Conservation (phyloP, 2,329 filamentous ascomycete species). For the Penicillium sp. region DNA sequence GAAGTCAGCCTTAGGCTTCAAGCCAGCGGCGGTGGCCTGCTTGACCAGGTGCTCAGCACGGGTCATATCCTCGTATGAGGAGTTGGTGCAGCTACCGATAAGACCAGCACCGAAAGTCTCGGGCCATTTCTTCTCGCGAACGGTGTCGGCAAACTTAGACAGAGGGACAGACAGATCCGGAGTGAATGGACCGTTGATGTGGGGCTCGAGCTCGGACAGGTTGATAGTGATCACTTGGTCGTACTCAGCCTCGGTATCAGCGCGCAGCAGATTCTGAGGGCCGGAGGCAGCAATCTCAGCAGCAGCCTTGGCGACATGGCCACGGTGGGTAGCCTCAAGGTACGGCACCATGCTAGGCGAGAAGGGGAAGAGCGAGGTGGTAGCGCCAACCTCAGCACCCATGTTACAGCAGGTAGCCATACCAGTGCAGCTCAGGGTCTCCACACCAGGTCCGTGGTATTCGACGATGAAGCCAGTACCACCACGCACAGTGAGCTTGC, state of each 20-base stretch:
- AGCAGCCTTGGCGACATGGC: slow-evolving; percentile 86
- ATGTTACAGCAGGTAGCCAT: slow-evolving; percentile 80
- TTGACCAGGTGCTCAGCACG: slow-evolving; percentile 87
- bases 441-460: slow-evolving; percentile 66
- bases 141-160: slow-evolving; percentile 93
- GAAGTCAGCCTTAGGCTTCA: slow-evolving; percentile 93
- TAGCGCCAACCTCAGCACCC: slow-evolving; percentile 68
- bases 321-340: slow-evolving; percentile 85
- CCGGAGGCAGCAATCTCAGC: slow-evolving; percentile 70
- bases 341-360: slow-evolving; percentile 98
- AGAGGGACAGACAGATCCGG: slow-evolving; percentile 97
- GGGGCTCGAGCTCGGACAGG: slow-evolving; percentile 89
- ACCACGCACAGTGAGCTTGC: slow-evolving; percentile 96
- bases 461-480: slow-evolving; percentile 80
- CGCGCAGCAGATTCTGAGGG: slow-evolving; percentile 64
- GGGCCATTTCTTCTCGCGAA: slow-evolving; percentile 93
- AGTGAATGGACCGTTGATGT: slow-evolving; percentile 98
- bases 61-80: slow-evolving; percentile 85
- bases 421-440: slow-evolving; percentile 76
- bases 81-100: slow-evolving; percentile 98
- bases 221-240: slow-evolving; percentile 97
- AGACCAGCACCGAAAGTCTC: slow-evolving; percentile 94
- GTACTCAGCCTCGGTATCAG: slow-evolving; percentile 90
- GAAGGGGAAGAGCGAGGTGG: slow-evolving; percentile 95
- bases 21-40: slow-evolving; percentile 85